Base-by-base conservation (phyloP, 331 rosid genomes). In the Phaseolus coccineus region DNA sequence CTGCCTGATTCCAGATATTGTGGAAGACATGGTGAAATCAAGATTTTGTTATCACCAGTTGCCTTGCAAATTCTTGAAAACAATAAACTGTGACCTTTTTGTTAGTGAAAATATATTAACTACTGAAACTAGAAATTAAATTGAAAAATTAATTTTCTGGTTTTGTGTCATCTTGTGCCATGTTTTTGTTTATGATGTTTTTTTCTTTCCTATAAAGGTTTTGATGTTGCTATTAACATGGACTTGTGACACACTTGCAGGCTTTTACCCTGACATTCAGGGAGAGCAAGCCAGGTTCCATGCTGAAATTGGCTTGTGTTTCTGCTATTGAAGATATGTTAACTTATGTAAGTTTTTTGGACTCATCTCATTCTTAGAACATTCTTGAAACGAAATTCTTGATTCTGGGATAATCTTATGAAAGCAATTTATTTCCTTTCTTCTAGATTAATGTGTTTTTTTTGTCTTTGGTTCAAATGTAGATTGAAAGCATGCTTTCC, bases 241-340 rank as follows among this genome's bases (percentile, higher is more conserved):
- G 40, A 76, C 66, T 64, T 39, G 46, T 57, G 76, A 19, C 80
- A 19, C 80, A 31, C 76, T 24, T 71, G 51, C 90, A 93, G 97
- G 97, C 94, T 42, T 95, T 95, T 82, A 91, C 98, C 8, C 80
- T 70, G n/a, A 74, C 88, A 63, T 93, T 91, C 83, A 89, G 42
- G 87, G 94, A 90, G 63, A 88, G 97, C 90, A 80, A 78, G 70
- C 92, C 97, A 5, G 91, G 85, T 71, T 93, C 98, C 55, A 72
- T 83, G n/a, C 74, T 91, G 69, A 95, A 88, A 31, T 66, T 93
- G 87, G 87, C 91, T 67, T 93, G 97, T 78, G 84, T 95, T 71
- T 84, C 92, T 68, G 80, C 87, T 27, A 87, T 91, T 57, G 91
- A 90, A 80, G 85, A 91, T 71, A 85, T 95, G 93, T 83, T 91